These are phyloP conservation scores for Coelastrella sp. DNA, from an alignment of 139 green algal species.

Conservation along the genomic window DNA sequence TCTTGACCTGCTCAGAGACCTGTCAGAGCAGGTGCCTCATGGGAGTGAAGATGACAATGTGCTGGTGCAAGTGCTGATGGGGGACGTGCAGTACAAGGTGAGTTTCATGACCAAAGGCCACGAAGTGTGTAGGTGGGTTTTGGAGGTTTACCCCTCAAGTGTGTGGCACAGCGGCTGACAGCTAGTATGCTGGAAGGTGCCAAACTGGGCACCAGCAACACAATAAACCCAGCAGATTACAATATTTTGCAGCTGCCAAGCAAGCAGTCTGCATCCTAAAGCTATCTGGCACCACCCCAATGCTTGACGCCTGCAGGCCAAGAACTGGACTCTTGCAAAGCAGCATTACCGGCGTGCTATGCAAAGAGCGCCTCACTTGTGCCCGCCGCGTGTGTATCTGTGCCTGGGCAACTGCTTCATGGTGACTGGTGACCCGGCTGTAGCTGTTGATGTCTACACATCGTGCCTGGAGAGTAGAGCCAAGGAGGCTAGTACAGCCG, in stretches of 20 bases:
- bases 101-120: neutral
- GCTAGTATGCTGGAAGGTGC: too few species aligned
- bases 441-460: constrained; percentile 27
- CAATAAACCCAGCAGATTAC: neutral
- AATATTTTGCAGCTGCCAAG: neutral
- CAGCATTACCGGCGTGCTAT: constrained; percentile 40
- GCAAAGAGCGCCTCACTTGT: neutral
- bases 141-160: too few species aligned
- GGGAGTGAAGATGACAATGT: neutral
- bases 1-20: constrained; percentile 21
- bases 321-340: constrained; percentile 40
- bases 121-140: too few species aligned
- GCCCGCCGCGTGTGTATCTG: neutral
- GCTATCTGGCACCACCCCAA: too few species aligned
- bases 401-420: constrained; percentile 41
- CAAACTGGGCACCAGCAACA: too few species aligned
- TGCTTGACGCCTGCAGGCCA: neutral
- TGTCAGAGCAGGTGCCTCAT: neutral
- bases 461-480: neutral
- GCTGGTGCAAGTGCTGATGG: constrained; percentile 30
- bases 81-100: constrained; percentile 41
- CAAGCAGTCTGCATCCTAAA: too few species aligned
- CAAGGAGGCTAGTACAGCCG: neutral
- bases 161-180: too few species aligned
- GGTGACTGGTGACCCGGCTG: constrained; percentile 8